Percentiles rank a stretch among this genome's conserved stretches.
Evolutionary conservation across 192 early-diverging fungal genomes (phyloP).

Genomic region (Coemansia sp.): DNA sequence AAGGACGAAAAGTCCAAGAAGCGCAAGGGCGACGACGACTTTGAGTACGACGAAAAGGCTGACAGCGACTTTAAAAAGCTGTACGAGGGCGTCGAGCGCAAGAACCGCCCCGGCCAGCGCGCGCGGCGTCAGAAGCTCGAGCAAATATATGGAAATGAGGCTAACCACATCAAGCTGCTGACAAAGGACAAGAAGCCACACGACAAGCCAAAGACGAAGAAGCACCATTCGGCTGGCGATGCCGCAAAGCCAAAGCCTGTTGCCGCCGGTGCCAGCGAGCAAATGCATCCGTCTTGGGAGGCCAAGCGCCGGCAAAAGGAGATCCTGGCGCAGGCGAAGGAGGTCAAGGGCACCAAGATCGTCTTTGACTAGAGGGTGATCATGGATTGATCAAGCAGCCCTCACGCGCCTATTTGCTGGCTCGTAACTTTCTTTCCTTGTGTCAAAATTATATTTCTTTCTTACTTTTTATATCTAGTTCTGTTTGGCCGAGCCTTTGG

Average conservation of each 20-base stretch:
- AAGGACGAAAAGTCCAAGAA: conserved; percentile 19
- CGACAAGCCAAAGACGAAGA: conserved; percentile 31
- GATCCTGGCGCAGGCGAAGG: conserved; percentile 44
- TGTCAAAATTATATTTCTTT: background rate
- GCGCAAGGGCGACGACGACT: conserved; percentile 14
- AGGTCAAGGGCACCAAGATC: conserved; percentile 54
- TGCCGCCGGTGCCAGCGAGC: background rate
- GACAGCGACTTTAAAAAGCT: conserved; percentile 54
- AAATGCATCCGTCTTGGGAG: conserved; percentile 47
- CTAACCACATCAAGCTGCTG: conserved; percentile 56
- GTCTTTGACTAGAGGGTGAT: conserved; percentile 31
- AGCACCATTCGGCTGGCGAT: conserved; percentile 14
- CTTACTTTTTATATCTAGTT: background rate
- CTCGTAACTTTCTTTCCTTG: background rate
- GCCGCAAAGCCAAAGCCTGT: background rate
- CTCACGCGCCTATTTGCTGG: background rate
- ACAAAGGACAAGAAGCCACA: conserved; percentile 44
- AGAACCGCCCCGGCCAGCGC: conserved; percentile 60
- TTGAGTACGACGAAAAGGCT: conserved; percentile 33
- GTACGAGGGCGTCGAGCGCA: conserved; percentile 42
- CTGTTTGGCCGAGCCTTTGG: too few species aligned
- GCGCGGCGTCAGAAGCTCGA: conserved; percentile 52
- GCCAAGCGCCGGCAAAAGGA: conserved; percentile 46
- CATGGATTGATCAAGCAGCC: background rate
- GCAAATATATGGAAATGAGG: conserved; percentile 54